Evolutionary conservation across 306 rosid genomes (phyloP), one percentile per base, ranked within the genome.

Genomic region (Purshia tridentata): DNA sequence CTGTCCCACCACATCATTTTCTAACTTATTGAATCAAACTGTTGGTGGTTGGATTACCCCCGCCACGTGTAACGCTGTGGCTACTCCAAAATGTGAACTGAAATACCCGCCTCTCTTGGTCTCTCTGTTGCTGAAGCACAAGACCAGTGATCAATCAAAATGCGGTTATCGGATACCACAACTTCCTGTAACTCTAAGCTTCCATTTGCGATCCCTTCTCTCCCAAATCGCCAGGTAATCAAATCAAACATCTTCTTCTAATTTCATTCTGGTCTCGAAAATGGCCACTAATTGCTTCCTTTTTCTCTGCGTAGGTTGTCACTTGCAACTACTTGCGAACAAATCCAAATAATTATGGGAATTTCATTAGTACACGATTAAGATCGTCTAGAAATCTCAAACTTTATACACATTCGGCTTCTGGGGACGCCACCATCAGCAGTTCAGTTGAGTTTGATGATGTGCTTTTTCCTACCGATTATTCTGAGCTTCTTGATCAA

Each of bases 401-500:
- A 55, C 45, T 75, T 37, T 66, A 74, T 41, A 59, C 77, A 54
- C 82, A 62, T 68, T 86, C 88, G 74, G 85, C 67, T 70, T 77
- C 84, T 0, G 79, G 85, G 56, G 88, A 81, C 35, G 72, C 4
- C 18, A 8, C 15, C 6, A 9, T 14, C 4, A 29, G 83, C 70
- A 80, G 64, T 63, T 85, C 93, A 12, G 68, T 84, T 49, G 88
- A 67, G 9, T 55, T 74, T 48, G 89, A 89, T 71, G 90, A 89
- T 73, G 90, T 85, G 19, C 82, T 88, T 49, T 80, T 94, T 73
- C 98, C 97, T 57, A 54, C 40, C 29, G 96, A 94, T 83, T 94
- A 94, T 66, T 52, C 87, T 51, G 85, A 91, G 75, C 98, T 94
- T 85, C 91, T 94, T 48, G 80, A 88, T 73, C 98, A 91, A 79